These are phyloP conservation scores for Aspergillus diversus DNA, from an alignment of 495 filamentous ascomycete genomes.

Conservation along the genomic window DNA sequence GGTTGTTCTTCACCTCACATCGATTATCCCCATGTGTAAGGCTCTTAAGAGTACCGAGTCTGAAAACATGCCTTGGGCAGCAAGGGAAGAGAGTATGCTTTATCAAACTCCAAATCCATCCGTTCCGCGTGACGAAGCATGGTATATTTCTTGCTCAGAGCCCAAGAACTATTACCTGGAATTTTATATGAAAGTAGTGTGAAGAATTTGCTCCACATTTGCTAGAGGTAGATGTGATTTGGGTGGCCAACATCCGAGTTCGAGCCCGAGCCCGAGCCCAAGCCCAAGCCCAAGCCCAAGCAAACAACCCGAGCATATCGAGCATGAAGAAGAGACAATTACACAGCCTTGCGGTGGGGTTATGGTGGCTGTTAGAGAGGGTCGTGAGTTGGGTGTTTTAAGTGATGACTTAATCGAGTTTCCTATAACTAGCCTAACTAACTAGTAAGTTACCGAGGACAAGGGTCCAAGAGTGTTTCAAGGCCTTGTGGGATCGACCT, in stretches of 20 bases:
- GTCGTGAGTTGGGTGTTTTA: no score
- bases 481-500: not conserved
- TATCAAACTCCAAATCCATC: not conserved
- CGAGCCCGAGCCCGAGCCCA: no score
- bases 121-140: not conserved
- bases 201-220: no score
- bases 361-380: constrained; percentile 2
- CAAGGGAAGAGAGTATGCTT: constrained; percentile 8
- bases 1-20: not conserved
- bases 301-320: not conserved
- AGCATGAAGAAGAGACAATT: not conserved
- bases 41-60: not conserved
- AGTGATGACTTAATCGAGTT: not conserved
- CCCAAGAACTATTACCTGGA: no score
- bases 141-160: no score
- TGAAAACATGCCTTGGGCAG: constrained; percentile 11
- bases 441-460: not conserved
- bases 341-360: constrained; percentile 18
- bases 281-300: not conserved
- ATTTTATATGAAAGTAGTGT: no score
- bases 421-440: not conserved
- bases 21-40: not conserved
- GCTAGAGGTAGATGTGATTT: no score
- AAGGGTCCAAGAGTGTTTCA: not conserved
- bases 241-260: no score